These are phyloP conservation scores for Calcarisporium arbuscula DNA, from an alignment of 2,329 filamentous ascomycete genomes.

Conservation along the genomic window DNA sequence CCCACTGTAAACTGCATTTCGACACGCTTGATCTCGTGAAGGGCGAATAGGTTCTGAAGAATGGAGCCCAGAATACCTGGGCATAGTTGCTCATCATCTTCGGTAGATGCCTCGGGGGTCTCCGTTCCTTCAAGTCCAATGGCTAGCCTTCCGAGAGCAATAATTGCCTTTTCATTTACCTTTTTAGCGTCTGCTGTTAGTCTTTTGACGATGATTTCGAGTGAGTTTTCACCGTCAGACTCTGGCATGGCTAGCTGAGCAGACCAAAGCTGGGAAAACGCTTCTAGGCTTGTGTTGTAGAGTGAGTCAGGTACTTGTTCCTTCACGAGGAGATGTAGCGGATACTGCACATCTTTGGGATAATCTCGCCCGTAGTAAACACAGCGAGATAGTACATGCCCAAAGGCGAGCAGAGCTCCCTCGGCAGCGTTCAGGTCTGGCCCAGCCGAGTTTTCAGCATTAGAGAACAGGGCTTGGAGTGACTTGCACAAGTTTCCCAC, in stretches of 20 bases:
- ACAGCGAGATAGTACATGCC: conserved; percentile 36
- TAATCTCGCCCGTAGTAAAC: conserved; percentile 35
- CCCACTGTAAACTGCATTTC: conserved; percentile 89
- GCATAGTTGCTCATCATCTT: conserved; percentile 23
- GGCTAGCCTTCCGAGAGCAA: conserved; percentile 71
- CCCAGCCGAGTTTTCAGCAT: conserved; percentile 34
- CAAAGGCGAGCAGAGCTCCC: conserved; percentile 39
- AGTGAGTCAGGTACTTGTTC: conserved; percentile 26
- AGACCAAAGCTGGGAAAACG: conserved; percentile 40
- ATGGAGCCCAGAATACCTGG: conserved; percentile 45
- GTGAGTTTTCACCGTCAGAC: conserved; percentile 19
- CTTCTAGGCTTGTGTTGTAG: conserved; percentile 37
- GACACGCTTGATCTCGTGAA: conserved; percentile 79
- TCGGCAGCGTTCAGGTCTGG: conserved; percentile 39
- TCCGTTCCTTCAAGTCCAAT: conserved; percentile 47
- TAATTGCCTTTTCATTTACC: conserved; percentile 74
- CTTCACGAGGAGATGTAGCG: conserved; percentile 24
- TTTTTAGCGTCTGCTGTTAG: conserved; percentile 66
- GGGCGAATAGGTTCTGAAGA: conserved; percentile 60
- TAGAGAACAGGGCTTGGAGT: conserved; percentile 38
- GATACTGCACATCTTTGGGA: conserved; percentile 21
- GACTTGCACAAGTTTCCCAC: conserved; percentile 19
- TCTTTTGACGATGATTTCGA: conserved; percentile 49
- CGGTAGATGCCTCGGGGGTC: conserved; percentile 2
- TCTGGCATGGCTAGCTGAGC: conserved; percentile 33